Percentiles rank a stretch among this genome's conserved stretches.
phyloP scores from a whole-genome alignment of 1,284 basidiomycete genomes.

The Cutaneotrichosporon sp. region DNA sequence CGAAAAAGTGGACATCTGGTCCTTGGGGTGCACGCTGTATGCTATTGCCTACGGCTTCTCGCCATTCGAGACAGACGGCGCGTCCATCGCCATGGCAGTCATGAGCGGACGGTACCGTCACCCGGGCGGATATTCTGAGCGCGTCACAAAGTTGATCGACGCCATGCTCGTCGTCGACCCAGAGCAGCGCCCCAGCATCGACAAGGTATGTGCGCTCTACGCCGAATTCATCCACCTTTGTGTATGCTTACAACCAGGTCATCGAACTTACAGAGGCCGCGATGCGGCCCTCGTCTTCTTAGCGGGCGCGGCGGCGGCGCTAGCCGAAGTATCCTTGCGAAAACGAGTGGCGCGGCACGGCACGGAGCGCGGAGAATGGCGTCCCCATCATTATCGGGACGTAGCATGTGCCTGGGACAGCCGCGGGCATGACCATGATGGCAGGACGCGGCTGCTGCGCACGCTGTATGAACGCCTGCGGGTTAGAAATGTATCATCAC shows the following conservation, averaged over 20 bases:
- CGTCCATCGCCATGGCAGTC: constrained; percentile 92
- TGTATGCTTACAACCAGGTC: constrained; percentile 50
- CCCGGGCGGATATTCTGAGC: constrained; percentile 67
- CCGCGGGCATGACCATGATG: too few relatives aligned
- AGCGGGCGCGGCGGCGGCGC: too few relatives aligned
- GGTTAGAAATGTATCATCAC: too few relatives aligned
- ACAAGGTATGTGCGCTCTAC: constrained; percentile 57
- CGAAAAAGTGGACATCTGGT: constrained; percentile 96
- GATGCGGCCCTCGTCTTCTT: constrained; percentile 1
- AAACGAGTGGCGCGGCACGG: too few relatives aligned
- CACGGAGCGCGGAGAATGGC: too few relatives aligned
- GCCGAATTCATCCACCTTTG: not conserved
- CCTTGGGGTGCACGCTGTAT: constrained; percentile 83
- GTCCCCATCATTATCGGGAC: too few relatives aligned
- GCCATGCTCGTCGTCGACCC: constrained; percentile 76
- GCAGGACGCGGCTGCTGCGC: too few relatives aligned
- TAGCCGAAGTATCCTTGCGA: too few relatives aligned
- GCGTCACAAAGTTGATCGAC: constrained; percentile 73
- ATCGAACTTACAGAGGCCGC: constrained; percentile 64
- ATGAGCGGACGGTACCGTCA: constrained; percentile 79
- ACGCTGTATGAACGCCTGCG: too few relatives aligned
- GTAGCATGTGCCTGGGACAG: too few relatives aligned
- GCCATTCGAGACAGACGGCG: constrained; percentile 85
- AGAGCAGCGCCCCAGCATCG: constrained; percentile 71
- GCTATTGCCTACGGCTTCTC: constrained; percentile 88